A percentile compares a stretch with the other conserved stretches of the same genome.
These are phyloP conservation scores for Starmera dryadoides DNA, from an alignment of 805 yeast species.

Conservation along the genomic window DNA sequence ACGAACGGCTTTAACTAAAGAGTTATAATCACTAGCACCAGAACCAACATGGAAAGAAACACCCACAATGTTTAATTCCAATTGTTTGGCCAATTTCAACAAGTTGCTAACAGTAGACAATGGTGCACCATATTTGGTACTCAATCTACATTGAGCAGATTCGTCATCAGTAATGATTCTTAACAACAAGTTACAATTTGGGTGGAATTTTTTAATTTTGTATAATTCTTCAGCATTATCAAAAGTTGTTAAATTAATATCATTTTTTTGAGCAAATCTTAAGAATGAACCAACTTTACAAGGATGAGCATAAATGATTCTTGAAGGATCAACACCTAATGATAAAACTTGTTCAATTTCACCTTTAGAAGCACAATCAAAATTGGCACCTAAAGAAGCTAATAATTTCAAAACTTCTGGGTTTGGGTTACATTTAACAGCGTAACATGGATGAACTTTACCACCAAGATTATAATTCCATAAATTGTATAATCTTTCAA, in stretches of 20 bases:
- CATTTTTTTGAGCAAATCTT: constrained; percentile 52
- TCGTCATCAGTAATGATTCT: constrained; percentile 89
- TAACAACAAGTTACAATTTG: constrained; percentile 61
- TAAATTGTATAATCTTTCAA: constrained; percentile 48
- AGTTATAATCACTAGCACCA: constrained; percentile 70
- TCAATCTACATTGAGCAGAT: constrained; percentile 75
- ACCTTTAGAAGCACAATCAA: constrained; percentile 88
- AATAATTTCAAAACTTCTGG: constrained; percentile 47
- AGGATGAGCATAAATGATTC: constrained; percentile 89
- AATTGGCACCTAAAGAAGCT: constrained; percentile 59
- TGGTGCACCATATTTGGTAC: constrained; percentile 85
- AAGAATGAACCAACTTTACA: constrained; percentile 83
- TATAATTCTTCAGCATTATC: constrained; percentile 81
- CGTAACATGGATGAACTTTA: constrained; percentile 79
- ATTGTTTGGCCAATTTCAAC: constrained; percentile 51
- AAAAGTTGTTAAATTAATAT: constrained; percentile 73
- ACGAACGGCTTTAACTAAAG: constrained; percentile 61
- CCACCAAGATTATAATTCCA: constrained; percentile 65
- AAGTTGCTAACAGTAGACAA: constrained; percentile 44
- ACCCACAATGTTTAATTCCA: constrained; percentile 66
- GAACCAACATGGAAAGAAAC: constrained; percentile 96
- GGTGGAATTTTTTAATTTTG: constrained; percentile 64
- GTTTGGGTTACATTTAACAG: constrained; percentile 90
- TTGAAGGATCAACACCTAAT: constrained; percentile 54
- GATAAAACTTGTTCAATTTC: constrained; percentile 67